Evolutionary conservation across 2,329 filamentous ascomycete genomes (phyloP), one percentile per base, ranked within the genome.

Genomic region (Xylaria sp.): DNA sequence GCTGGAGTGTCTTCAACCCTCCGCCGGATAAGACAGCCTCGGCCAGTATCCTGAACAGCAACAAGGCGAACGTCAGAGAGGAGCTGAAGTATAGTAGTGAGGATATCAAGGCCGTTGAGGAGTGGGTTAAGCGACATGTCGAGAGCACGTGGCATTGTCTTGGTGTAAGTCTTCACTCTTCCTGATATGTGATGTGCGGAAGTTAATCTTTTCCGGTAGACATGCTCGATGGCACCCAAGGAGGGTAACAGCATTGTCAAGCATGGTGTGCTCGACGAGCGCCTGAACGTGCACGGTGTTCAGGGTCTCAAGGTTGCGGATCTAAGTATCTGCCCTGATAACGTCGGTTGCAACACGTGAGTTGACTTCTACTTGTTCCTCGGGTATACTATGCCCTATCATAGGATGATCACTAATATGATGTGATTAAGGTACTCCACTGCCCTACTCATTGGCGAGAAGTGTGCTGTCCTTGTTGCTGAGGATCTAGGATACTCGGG

Each of bases 201-300:
- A 23, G 13, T 54, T 67, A 20, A 62, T 20, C 63, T 6, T 46
- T 61, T 60, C 11, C 23, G 31, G 20, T 59, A 83, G 80, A 93
- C 91, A 1, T 93, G 91, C 81, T 92, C 89, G 61, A 94, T 94
- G 90, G 91, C 90, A 0, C 92, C 92, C 4, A 86, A 82, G 68
- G 87, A 93, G 75, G 92, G 92, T 68, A 94, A 93, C 83, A 90
- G 87, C 75, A 92, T 94, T 75, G 91, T 94, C 79, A 92, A 92
- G 82, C 90, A 93, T 75, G 92, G 92, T 68, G 92, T 94, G 0
- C 81, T 94, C 44, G 92, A 94, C 76, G 90, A 93, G 80, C 87
- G 91, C 68, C 85, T 94, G 65, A 93, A 93, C 73, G 91, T 94
- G 3, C 90, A 93, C 77, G 92, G 91, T 60, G 90, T 93, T 72